Conservation (phyloP, 768 basidiomycete genomes). For the Tylopilus vinaceipallidus region DNA sequence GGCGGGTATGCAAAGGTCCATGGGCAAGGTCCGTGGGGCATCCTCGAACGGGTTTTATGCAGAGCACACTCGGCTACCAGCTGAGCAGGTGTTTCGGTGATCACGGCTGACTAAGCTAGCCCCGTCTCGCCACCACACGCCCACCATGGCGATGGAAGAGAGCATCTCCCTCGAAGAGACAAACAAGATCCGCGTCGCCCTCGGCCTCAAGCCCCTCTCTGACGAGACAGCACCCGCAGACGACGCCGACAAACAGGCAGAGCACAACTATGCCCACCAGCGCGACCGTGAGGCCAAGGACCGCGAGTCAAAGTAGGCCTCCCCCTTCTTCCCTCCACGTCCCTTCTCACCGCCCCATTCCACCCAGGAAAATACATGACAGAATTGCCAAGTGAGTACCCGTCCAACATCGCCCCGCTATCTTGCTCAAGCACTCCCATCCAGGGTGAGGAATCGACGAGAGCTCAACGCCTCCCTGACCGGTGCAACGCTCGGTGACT, state of each 20-base stretch:
- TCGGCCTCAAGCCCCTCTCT: constrained; percentile 91
- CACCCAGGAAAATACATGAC: constrained; percentile 63
- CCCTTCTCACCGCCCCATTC: constrained; percentile 24
- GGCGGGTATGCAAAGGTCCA: constrained; percentile 15
- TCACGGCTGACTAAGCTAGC: constrained; percentile 17
- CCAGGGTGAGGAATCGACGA: constrained; percentile 88
- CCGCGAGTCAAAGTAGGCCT: constrained; percentile 71
- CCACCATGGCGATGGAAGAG: constrained; percentile 71
- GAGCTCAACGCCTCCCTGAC: constrained; percentile 91
- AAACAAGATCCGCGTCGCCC: constrained; percentile 90
- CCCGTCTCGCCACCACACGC: neutral
- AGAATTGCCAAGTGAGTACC: constrained; percentile 86
- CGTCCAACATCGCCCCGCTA: neutral
- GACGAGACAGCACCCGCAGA: constrained; percentile 73
- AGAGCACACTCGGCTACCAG: too few relatives aligned
- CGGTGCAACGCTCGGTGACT: constrained; percentile 89
- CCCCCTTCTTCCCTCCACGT: constrained; percentile 17
- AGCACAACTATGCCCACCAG: constrained; percentile 77
- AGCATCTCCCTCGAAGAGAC: constrained; percentile 93
- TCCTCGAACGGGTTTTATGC: neutral
- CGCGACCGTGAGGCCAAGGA: constrained; percentile 69
- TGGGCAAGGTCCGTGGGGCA: neutral
- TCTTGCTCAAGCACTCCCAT: constrained; percentile 45
- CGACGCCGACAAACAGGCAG: constrained; percentile 80
- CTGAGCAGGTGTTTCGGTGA: too few relatives aligned